Base-by-base conservation (phyloP, 208 protist genomes). In the Borovskyia barvae region DNA sequence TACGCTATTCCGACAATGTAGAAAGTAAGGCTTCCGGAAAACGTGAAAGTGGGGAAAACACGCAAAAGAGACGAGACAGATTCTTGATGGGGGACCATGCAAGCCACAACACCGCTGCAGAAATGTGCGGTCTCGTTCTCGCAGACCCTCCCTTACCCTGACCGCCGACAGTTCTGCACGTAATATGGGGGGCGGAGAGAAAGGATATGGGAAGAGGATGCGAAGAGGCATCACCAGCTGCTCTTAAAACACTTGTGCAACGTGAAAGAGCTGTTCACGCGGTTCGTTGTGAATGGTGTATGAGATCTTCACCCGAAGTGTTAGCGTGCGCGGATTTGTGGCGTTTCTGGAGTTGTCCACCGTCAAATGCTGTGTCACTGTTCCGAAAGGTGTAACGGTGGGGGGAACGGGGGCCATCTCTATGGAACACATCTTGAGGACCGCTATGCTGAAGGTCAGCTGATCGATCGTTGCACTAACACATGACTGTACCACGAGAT, bases 391-490 rank as follows among this genome's bases (percentile, higher is more conserved):
- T 1, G 85, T 66, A 20, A 62, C 39, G 9, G 71, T 82, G 24
- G 50, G 60, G 0, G 82, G 46, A 46, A 90, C 52, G 24, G 79
- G 79, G 5, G 63, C 75, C 22, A 92, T 68, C 37, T 80, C 67
- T 15, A 95, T 49, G 0, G 66, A 68, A 58, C 75, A 88, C 14
- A 53, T 77, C 49, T 80, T 76, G 9, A 84, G 80, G 9, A 85
- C 84, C 11, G 86, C 82, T 3, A 86, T 78, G 61, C 89, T 88
- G 47, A 93, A 85, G 6, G 56, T 71, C 17, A 95, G 24, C 15
- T 83, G 57, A 29, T 81, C 66, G 32, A 95, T 66, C 5, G 51
- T 17, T 7, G 15, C 51, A 8, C 30, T 39, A 11, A 79, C 5
- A 5, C 22, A 46, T 0, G 84, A 91, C 30, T 64, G 37, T n/a